Percentiles rank a stretch among this genome's conserved stretches.
Conservation (phyloP, 108 stramenopile genomes). For the Stephanodiscus triporus region DNA sequence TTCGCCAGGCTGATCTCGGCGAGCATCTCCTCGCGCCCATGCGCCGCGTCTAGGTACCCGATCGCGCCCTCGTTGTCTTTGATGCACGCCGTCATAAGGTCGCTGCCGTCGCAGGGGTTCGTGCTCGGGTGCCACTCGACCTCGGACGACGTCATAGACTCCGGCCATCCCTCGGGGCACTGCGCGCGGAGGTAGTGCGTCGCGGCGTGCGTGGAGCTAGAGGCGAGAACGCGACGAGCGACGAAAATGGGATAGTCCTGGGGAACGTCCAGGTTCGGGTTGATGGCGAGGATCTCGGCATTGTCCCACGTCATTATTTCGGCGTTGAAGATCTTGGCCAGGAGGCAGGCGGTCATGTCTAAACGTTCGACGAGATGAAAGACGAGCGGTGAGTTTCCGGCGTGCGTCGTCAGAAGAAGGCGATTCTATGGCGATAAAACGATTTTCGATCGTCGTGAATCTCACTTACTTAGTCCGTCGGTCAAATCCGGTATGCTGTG, state of each 20-base stretch:
- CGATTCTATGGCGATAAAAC: too few species aligned
- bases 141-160: constrained; percentile 38
- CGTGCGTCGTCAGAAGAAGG: too few species aligned
- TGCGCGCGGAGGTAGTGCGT: constrained; percentile 51
- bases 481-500: constrained; percentile 70
- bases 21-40: constrained; percentile 72
- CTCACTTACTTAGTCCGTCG: too few species aligned
- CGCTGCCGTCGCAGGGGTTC: constrained; percentile 69
- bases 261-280: constrained; percentile 23
- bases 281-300: constrained; percentile 54
- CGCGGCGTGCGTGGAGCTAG: constrained; percentile 69
- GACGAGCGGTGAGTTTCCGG: too few species aligned
- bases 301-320: constrained; percentile 78
- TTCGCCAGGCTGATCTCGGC: constrained; percentile 75
- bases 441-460: too few species aligned
- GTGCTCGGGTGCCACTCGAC: constrained; percentile 68
- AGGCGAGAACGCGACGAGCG: constrained; percentile 72
- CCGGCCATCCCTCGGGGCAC: constrained; percentile 66
- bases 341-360: constrained; percentile 70
- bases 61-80: constrained; percentile 63
- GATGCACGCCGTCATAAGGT: constrained; percentile 72
- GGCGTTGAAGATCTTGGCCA: constrained; percentile 76
- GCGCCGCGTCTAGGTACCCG: constrained; percentile 86
- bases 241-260: constrained; percentile 60
- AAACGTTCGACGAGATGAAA: too few species aligned